Base-by-base conservation (phyloP, 2,329 filamentous ascomycete genomes). In the Ophiostoma sp. region DNA sequence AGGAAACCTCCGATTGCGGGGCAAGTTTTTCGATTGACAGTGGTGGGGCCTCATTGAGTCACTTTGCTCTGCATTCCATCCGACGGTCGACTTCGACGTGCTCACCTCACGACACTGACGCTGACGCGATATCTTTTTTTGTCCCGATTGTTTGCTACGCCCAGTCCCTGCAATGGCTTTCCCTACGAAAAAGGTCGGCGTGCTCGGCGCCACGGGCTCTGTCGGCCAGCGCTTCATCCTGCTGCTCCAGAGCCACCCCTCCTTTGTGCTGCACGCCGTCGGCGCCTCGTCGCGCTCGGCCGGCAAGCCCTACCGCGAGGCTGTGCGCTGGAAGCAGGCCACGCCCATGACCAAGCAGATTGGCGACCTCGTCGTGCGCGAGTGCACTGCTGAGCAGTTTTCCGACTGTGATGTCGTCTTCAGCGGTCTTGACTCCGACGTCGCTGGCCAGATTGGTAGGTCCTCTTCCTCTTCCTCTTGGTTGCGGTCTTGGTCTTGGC, bases 171-270 rank as follows among this genome's bases (percentile, higher is more conserved):
- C 62, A 52, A 65, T 16, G 11, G 14, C 45, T 9, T 18, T 55
- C 11, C 45, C 36, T 11, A 45, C 72, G 89, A 64, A 64, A 64
- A 64, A 64, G 42, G 40, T 44, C 63, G 86, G 86, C 77, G 92
- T 97, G 69, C 86, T 97, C 68, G 93, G 94, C 74, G 92, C 90
- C 79, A 98, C 94, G 44, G 95, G 95, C 76, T 96, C 93, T 47
- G 94, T 98, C 14, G 94, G 94, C 74, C 93, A 97, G 80, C 89
- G 95, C 75, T 98, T 98, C 79, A 95, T 98, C 77, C 88, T 97
- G 45, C 87, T 98, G 66, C 89, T 98, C 71, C 89, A 91, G 62
- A 85, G 92, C 67, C 94, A 98, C 80, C 93, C 94, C 16, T 86
- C 90, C 78, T 91, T 98, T 75, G 87, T 87, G 72, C 88, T 98